phyloP scores from a whole-genome alignment of 2,329 filamentous ascomycete genomes.

The Colletotrichum sp. region DNA sequence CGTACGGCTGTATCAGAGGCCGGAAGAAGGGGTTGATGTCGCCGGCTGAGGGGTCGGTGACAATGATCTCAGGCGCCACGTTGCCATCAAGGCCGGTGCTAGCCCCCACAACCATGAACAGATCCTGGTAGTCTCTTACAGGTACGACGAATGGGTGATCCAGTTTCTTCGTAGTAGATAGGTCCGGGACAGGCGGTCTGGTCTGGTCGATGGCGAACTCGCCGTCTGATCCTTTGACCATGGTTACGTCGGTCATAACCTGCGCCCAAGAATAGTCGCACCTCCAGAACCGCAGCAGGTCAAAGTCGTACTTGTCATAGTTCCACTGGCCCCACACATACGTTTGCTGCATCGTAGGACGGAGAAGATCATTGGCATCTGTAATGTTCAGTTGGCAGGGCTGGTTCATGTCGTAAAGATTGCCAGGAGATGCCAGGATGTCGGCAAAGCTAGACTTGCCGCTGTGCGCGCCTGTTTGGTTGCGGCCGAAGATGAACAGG shows the following conservation, averaged over 20 bases:
- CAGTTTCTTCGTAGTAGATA: neutral
- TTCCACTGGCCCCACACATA: neutral
- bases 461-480: neutral
- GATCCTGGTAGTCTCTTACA: neutral
- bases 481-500: neutral
- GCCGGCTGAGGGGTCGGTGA: neutral
- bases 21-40: neutral
- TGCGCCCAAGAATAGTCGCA: neutral
- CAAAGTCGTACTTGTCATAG: neutral
- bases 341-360: neutral
- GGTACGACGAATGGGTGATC: neutral
- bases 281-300: neutral
- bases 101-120: neutral
- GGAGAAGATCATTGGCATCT: neutral
- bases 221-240: neutral
- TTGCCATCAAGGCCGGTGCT: neutral
- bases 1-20: neutral
- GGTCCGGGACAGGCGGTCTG: neutral
- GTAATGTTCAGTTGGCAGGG: neutral
- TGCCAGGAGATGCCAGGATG: neutral
- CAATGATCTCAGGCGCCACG: neutral
- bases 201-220: neutral
- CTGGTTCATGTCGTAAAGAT: neutral
- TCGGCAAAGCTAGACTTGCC: neutral
- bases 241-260: neutral